These are phyloP conservation scores for Rhodosporidiobolus odoratus DNA, from an alignment of 768 basidiomycete species.

Conservation along the genomic window DNA sequence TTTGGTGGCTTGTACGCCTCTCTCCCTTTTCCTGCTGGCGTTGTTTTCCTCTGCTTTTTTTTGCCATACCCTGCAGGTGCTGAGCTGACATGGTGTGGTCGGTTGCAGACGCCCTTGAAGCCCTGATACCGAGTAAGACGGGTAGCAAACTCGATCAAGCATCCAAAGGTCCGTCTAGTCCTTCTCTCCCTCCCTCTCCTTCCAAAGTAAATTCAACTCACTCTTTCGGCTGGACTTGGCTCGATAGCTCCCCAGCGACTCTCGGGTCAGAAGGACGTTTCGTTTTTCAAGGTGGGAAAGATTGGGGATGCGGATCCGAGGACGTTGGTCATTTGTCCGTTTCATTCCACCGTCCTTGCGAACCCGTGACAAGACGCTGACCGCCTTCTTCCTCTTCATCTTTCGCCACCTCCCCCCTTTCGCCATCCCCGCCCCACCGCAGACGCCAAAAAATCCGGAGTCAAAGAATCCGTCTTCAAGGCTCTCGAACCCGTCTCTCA, in stretches of 20 bases:
- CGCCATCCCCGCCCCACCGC: background rate
- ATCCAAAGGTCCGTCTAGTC: conserved; percentile 49
- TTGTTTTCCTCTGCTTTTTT: background rate
- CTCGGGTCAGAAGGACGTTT: conserved; percentile 82
- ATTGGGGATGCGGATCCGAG: conserved; percentile 59
- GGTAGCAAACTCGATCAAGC: conserved; percentile 54
- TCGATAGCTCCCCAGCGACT: conserved; percentile 81
- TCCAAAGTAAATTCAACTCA: background rate
- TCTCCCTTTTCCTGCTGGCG: background rate
- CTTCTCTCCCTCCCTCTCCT: background rate
- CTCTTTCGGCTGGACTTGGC: too few species aligned
- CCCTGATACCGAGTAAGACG: conserved; percentile 72
- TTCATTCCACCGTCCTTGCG: background rate
- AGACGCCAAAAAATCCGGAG: conserved; percentile 82
- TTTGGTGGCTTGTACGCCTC: conserved; percentile 59
- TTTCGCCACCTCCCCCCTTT: background rate
- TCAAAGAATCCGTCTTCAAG: conserved; percentile 89
- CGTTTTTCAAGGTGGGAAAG: conserved; percentile 90
- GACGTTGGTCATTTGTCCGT: conserved; percentile 68
- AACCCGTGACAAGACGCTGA: too few species aligned
- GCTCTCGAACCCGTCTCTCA: conserved; percentile 94
- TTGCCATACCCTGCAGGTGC: too few species aligned
- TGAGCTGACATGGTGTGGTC: too few species aligned
- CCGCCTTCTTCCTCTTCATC: background rate
- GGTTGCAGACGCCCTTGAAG: conserved; percentile 59